A percentile compares a stretch with the other conserved stretches of the same genome.
phyloP scores from a whole-genome alignment of 768 basidiomycete species.

The Collybia sordida region DNA sequence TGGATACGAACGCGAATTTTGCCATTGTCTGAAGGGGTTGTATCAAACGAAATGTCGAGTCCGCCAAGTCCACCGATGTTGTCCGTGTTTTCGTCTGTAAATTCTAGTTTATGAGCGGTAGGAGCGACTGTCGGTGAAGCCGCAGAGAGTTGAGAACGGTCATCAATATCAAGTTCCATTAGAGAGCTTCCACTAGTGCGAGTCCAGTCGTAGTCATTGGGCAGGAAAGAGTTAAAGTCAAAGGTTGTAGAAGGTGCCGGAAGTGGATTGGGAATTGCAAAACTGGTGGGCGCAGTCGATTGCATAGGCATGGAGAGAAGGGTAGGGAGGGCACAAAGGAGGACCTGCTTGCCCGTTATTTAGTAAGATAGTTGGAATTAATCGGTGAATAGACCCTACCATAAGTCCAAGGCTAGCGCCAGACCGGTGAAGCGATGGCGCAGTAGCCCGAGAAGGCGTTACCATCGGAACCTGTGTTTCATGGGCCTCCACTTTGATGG shows the following conservation, averaged over 20 bases:
- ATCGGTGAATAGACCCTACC: conserved; percentile 42
- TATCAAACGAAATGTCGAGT: conserved; percentile 74
- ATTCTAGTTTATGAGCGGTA: conserved; percentile 51
- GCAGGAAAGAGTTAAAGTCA: conserved; percentile 46
- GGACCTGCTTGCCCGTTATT: conserved; percentile 49
- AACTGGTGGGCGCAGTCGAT: conserved; percentile 50
- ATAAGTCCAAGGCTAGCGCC: conserved; percentile 70
- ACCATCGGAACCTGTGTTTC: conserved; percentile 52
- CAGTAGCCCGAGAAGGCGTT: conserved; percentile 35
- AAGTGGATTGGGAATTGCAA: conserved; percentile 52
- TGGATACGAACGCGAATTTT: conserved; percentile 76
- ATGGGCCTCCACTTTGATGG: conserved; percentile 59
- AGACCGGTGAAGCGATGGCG: conserved; percentile 52
- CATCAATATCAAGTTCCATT: conserved; percentile 48
- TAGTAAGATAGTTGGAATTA: conserved; percentile 9
- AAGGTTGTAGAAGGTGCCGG: conserved; percentile 44
- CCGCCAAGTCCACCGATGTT: conserved; percentile 50
- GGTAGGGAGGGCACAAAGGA: conserved; percentile 75
- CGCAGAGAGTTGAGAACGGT: conserved; percentile 32
- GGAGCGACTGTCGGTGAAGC: conserved; percentile 24
- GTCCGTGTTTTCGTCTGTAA: conserved; percentile 42
- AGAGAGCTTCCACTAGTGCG: conserved; percentile 33
- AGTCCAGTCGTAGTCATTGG: conserved; percentile 58
- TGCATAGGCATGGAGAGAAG: conserved; percentile 69
- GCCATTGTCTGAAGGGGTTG: conserved; percentile 60